Evolutionary conservation across 495 filamentous ascomycete genomes (phyloP), one percentile per base, ranked within the genome.

Genomic region (Aspergillus mulundensis): DNA sequence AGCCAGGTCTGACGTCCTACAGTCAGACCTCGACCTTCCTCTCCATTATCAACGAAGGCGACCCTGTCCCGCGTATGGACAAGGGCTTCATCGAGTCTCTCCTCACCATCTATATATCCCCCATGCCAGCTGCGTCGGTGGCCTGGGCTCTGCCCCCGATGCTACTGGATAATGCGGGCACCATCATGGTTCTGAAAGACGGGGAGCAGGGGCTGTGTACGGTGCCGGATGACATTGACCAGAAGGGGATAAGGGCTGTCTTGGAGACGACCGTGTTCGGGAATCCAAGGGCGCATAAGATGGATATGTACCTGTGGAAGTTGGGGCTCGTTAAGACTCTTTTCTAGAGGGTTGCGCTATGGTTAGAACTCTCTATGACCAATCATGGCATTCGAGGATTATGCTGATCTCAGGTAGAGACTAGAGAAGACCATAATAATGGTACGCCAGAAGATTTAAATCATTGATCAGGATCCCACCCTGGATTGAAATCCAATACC

Each of bases 21-120:
- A 54, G 60, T 4, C 71, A 75, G 19, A 88, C 86, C 56, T 89
- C 81, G 21, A 61, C 90, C 2, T 94, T 94, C 67, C 71, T 87
- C 28, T 82, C 81, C 16, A 90, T 95, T 63, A 72, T 91, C 58
- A 95, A 94, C 62, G 89, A 95, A 61, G 90, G 90, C 3, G 90
- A 95, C 57, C 89, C 88, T 0, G 88, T 95, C 0, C 72, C 84
- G 1, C 70, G 90, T 18, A 89, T 89, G 0, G 89, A 93, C 61
- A 87, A 82, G 66, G 79, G 80, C 0, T 91, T 91, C 59, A 76
- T 93, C 10, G 74, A 78, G 41, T 86, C 82, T 15, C 75, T 95
- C 23, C 71, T 91, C 10, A 84, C 86, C 54, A 76, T 94, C 1
- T 89, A 88, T 61, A 75, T 83, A 2, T 70, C 76, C 0, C 85